Conservation (phyloP, 257 asterid genomes). For the Parsonsia alboflavescens region DNA sequence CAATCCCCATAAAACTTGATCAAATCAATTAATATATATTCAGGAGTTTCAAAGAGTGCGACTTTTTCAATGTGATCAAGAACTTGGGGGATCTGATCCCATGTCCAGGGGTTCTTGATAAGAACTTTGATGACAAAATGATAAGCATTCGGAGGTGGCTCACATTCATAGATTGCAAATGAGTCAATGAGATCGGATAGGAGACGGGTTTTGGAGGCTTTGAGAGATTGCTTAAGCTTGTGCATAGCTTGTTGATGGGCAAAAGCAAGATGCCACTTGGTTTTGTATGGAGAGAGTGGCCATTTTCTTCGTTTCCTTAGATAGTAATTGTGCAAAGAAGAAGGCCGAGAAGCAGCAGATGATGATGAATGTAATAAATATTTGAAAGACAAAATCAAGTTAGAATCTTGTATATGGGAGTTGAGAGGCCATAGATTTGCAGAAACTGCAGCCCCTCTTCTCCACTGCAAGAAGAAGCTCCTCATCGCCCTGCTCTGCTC, state of each 20-base stretch:
- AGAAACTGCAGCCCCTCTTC: not conserved
- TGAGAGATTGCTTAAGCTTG: constrained; percentile 30
- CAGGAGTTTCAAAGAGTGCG: constrained; percentile 56
- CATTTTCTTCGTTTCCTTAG: constrained; percentile 67
- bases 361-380: constrained; percentile 19
- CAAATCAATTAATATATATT: constrained; percentile 45
- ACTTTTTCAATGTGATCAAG: constrained; percentile 43
- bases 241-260: constrained; percentile 49
- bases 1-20: constrained; percentile 53
- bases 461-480: not conserved
- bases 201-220: constrained; percentile 30
- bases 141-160: constrained; percentile 57
- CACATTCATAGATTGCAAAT: constrained; percentile 42
- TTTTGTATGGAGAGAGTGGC: constrained; percentile 50
- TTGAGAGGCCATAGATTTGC: not conserved
- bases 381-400: not conserved
- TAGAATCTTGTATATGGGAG: not conserved
- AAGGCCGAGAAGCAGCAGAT: constrained; percentile 28
- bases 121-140: constrained; percentile 43
- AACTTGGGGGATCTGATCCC: constrained; percentile 39
- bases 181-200: constrained; percentile 40
- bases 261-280: constrained; percentile 37
- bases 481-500: not conserved
- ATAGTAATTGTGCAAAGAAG: constrained; percentile 34
- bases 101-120: constrained; percentile 25